Evolutionary conservation across 2,329 filamentous ascomycete species (phyloP), one percentile per base, ranked within the genome.

Genomic region (Aspergillus glaucus): DNA sequence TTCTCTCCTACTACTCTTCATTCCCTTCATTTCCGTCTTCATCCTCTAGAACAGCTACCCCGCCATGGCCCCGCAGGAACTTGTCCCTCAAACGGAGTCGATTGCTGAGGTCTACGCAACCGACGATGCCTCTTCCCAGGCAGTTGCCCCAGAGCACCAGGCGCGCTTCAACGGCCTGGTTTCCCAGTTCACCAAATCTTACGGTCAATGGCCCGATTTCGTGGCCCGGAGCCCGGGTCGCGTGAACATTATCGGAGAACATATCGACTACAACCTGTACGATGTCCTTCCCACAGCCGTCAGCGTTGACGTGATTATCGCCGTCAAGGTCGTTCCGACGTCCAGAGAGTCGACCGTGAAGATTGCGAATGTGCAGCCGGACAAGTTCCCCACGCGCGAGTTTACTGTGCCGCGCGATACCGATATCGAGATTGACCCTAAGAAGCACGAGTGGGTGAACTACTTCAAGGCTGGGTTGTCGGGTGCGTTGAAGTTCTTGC

Each of bases 221-320:
- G 82, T 97, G 17, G 82, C 92, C 8, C 85, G 93, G 54, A 95
- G 91, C 48, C 93, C 93, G 1, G 93, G 93, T 51, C 82, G 93
- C 57, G 93, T 98, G 57, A 97, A 97, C 75, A 93, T 98, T 64
- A 96, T 98, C 66, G 93, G 93, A 69, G 93, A 98, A 78, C 93
- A 98, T 75, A 95, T 98, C 63, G 93, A 98, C 75, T 98, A 98
- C 75, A 95, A 89, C 12, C 81, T 98, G 17, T 98, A 97, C 76
- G 85, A 93, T 59, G 91, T 96, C 51, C 79, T 98, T 21, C 93
- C 93, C 46, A 96, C 96, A 83, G 93, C 92, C 54, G 90, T 97
- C 57, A 89, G 87, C 5, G 87, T 89, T 54, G 93, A 98, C 69
- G 86, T 90, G 49, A 79, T 98, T 51, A 80, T 98, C 62, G 93